Evolutionary conservation across 305 asterid species (phyloP).

Genomic region (Plantago coronopus): DNA sequence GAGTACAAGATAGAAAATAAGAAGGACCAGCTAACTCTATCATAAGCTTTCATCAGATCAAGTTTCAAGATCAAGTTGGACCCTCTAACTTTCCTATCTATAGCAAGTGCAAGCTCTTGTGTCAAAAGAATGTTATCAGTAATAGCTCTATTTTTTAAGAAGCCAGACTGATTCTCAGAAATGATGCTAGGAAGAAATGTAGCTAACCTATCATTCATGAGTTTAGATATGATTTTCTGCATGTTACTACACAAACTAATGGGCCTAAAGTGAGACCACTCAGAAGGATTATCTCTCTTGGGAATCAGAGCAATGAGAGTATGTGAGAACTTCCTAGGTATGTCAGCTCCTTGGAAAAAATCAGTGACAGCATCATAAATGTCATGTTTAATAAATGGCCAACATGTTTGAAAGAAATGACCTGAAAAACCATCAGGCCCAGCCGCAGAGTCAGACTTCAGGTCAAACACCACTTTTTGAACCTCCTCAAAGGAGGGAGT

Average conservation of each 20-base stretch:
- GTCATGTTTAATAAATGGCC: background rate
- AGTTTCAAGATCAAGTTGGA: background rate
- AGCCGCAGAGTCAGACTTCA: background rate
- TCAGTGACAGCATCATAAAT: too few relatives aligned
- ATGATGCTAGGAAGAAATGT: background rate
- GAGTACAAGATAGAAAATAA: too few relatives aligned
- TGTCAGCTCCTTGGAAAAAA: too few relatives aligned
- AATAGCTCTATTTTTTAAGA: background rate
- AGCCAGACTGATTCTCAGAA: background rate
- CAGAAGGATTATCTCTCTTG: background rate
- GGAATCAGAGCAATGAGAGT: background rate
- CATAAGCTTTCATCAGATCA: background rate
- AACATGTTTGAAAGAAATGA: background rate
- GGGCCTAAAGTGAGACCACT: background rate
- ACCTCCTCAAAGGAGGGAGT: background rate
- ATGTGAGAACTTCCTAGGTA: too few relatives aligned
- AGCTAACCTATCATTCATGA: background rate
- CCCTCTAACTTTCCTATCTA: background rate
- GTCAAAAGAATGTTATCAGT: background rate
- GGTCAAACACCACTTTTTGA: background rate
- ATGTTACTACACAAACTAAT: background rate
- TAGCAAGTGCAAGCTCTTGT: background rate
- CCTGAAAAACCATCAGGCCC: background rate
- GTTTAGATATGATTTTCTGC: background rate
- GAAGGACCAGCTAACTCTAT: background rate